Conservation (phyloP, 1,284 basidiomycete species). For the Meira miltonrushii region DNA sequence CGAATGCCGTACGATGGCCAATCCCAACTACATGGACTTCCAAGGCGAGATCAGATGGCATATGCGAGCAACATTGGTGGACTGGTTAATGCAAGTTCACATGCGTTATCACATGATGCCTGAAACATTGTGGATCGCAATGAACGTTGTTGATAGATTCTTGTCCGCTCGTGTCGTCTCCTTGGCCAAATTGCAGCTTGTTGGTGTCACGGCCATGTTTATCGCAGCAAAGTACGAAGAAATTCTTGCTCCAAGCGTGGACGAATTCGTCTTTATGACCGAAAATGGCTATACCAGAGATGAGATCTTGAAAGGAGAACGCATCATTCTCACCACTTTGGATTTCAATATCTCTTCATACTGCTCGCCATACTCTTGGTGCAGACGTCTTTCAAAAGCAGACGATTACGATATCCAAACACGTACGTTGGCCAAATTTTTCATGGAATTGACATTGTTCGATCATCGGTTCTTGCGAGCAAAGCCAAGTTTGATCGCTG, state of each 20-base stretch:
- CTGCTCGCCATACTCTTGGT: conserved; percentile 99
- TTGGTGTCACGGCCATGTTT: conserved; percentile 65
- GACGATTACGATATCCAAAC: conserved; percentile 97
- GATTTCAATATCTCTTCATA: conserved; percentile 95
- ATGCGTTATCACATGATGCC: conserved; percentile 65
- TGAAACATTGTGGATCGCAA: conserved; percentile 65
- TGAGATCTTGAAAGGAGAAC: conserved; percentile 92
- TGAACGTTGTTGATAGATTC: conserved; percentile 66
- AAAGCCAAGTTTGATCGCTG: conserved; percentile 91
- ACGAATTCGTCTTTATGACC: conserved; percentile 63
- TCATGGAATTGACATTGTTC: conserved; percentile 91
- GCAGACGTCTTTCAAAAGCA: conserved; percentile 90
- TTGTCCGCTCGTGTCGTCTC: conserved; percentile 62
- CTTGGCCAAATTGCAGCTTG: conserved; percentile 63
- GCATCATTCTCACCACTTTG: conserved; percentile 75
- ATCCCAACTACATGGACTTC: conserved; percentile 85
- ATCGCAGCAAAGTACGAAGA: conserved; percentile 62
- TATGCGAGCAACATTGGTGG: conserved; percentile 50
- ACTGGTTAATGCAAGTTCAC: conserved; percentile 64
- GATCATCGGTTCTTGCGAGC: conserved; percentile 89
- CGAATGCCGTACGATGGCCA: conserved; percentile 82
- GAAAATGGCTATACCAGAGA: conserved; percentile 79
- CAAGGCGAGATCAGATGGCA: conserved; percentile 91
- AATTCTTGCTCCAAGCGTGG: conserved; percentile 50
- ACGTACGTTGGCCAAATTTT: conserved; percentile 83